phyloP scores from a whole-genome alignment of 495 filamentous ascomycete genomes.

The Bryoglossum gracile region DNA sequence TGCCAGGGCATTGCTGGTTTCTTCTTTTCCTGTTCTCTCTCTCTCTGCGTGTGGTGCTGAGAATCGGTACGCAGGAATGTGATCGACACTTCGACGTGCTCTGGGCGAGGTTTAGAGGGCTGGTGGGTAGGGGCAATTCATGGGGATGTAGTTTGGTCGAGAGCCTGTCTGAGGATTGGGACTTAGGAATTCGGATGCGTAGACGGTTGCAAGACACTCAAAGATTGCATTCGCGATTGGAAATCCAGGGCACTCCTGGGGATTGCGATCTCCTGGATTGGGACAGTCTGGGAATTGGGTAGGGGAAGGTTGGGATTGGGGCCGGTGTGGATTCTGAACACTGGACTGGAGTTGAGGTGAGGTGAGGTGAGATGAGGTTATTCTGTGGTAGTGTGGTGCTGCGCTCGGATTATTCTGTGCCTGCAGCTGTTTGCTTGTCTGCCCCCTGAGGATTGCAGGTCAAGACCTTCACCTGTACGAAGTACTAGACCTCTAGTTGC shows the following conservation, averaged over 20 bases:
- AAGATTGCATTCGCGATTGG: background rate
- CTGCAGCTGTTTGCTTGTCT: background rate
- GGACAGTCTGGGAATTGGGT: too few species aligned
- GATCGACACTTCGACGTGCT: too few species aligned
- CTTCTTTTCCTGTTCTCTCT: background rate
- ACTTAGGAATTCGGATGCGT: background rate
- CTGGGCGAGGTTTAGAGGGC: too few species aligned
- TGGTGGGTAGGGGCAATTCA: constrained; percentile 2
- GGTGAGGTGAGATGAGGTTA: background rate
- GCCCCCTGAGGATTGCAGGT: constrained; percentile 4
- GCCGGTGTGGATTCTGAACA: background rate
- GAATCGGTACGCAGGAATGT: too few species aligned
- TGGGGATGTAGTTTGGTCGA: constrained; percentile 1
- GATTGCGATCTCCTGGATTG: too few species aligned
- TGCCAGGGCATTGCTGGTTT: constrained; percentile 74
- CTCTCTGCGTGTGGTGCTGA: background rate
- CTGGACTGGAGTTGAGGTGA: background rate
- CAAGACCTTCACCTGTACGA: too few species aligned
- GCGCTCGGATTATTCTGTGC: background rate
- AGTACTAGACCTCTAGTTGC: too few species aligned
- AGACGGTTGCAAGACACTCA: background rate
- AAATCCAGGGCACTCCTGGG: too few species aligned
- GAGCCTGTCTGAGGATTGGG: background rate
- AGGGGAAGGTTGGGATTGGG: background rate
- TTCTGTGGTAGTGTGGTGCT: background rate